Percentiles rank a stretch among this genome's conserved stretches.
Evolutionary conservation across 306 rosid genomes (phyloP).

Genomic region (Castanea sativa): DNA sequence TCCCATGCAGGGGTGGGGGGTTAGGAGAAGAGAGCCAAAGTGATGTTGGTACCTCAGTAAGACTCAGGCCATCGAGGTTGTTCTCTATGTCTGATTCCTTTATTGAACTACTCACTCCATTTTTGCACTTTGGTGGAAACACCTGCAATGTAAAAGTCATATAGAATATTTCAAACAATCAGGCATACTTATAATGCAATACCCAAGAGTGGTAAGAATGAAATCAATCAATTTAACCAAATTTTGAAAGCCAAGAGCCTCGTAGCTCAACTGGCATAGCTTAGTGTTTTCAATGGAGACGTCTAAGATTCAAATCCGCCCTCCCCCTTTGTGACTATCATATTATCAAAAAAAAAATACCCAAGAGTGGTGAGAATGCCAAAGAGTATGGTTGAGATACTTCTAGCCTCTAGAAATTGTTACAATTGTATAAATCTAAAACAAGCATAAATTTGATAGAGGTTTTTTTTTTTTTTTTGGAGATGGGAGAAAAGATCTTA

Average conservation of each 20-base stretch:
- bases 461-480: too few species aligned
- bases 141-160: conserved; percentile 30
- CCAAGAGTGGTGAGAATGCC: neutral
- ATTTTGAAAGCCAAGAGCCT: too few species aligned
- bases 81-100: conserved; percentile 36
- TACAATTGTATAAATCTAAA: too few species aligned
- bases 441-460: too few species aligned
- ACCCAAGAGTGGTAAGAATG: neutral
- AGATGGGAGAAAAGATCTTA: too few species aligned
- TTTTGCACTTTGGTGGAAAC: conserved; percentile 56
- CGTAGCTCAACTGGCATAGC: too few species aligned
- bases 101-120: conserved; percentile 47
- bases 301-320: too few species aligned
- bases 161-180: neutral
- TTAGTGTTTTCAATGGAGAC: too few species aligned
- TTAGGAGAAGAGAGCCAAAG: neutral
- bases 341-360: neutral
- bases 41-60: conserved; percentile 34
- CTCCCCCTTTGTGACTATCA: too few species aligned
- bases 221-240: too few species aligned
- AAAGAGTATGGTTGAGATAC: neutral
- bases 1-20: neutral
- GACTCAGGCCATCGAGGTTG: conserved; percentile 61
- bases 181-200: neutral
- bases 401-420: neutral